Evolutionary conservation across 2,329 filamentous ascomycete genomes (phyloP).

Genomic region (Colletotrichum somersetense): DNA sequence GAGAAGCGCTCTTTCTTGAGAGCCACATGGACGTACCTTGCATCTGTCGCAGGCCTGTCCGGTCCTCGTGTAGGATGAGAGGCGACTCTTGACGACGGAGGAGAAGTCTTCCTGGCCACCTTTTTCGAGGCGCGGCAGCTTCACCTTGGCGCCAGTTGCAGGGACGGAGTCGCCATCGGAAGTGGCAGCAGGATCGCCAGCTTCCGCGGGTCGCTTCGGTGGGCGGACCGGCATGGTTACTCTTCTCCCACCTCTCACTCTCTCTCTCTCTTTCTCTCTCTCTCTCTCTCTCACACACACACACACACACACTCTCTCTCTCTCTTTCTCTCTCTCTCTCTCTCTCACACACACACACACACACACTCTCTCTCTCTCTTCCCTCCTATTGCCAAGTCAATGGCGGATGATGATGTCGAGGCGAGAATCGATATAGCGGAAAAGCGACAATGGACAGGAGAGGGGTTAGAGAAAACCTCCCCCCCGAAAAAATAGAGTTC

Average conservation of each 20-base stretch:
- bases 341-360: not conserved
- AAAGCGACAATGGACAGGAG: not conserved
- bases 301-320: not conserved
- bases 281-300: not conserved
- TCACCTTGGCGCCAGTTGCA: constrained; percentile 55
- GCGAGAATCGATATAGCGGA: not conserved
- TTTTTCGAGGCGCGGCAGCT: constrained; percentile 63
- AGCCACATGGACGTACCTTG: constrained; percentile 70
- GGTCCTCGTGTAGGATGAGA: constrained; percentile 71
- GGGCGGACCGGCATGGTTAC: constrained; percentile 52
- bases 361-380: not conserved
- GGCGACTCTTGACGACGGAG: constrained; percentile 66
- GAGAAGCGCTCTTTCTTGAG: not conserved
- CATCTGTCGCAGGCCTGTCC: constrained; percentile 91
- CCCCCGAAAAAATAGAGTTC: not conserved
- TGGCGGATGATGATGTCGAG: not conserved
- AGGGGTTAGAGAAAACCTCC: not conserved
- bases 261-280: too few relatives aligned
- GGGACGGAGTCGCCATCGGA: constrained; percentile 50
- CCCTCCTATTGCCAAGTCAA: too few relatives aligned
- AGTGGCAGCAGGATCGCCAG: constrained; percentile 48
- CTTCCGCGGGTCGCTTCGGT: constrained; percentile 59
- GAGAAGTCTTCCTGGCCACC: constrained; percentile 64
- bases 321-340: too few relatives aligned
- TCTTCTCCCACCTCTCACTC: not conserved